Conservation (phyloP, 164 flowering plant species). For the Annona squamosa region DNA sequence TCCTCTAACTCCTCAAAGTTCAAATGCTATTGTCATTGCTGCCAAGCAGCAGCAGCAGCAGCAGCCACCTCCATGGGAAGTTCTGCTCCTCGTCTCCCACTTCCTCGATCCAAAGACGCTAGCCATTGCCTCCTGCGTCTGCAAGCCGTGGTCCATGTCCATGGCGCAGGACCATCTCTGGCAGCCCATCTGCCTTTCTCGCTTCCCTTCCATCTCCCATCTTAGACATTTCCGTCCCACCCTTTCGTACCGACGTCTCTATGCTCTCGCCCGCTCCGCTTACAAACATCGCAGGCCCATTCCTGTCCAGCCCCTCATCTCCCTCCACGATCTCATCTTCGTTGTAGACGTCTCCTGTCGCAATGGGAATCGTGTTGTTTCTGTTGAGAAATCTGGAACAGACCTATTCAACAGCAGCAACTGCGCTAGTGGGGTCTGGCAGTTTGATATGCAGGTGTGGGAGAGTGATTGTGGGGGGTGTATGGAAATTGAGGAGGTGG, state of each 20-base stretch:
- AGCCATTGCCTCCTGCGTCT: constrained; percentile 51
- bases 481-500: neutral
- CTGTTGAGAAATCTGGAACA: constrained; percentile 13
- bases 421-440: constrained; percentile 28
- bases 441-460: constrained; percentile 27
- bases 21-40: neutral
- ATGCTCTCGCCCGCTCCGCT: constrained; percentile 30
- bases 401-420: constrained; percentile 9
- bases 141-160: constrained; percentile 39
- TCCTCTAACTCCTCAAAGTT: neutral
- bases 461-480: neutral
- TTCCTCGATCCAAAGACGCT: constrained; percentile 43
- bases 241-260: constrained; percentile 33
- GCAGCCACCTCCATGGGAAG: constrained; percentile 36
- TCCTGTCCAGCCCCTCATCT: constrained; percentile 33
- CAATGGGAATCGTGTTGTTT: neutral
- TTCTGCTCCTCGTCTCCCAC: constrained; percentile 27
- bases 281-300: constrained; percentile 21
- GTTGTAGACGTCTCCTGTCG: constrained; percentile 19
- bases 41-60: neutral
- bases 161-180: constrained; percentile 57
- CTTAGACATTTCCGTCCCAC: constrained; percentile 21
- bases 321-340: constrained; percentile 32
- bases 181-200: constrained; percentile 36
- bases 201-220: constrained; percentile 42